phyloP scores from a whole-genome alignment of 345 rosid species.

The Corchorus olitorius region DNA sequence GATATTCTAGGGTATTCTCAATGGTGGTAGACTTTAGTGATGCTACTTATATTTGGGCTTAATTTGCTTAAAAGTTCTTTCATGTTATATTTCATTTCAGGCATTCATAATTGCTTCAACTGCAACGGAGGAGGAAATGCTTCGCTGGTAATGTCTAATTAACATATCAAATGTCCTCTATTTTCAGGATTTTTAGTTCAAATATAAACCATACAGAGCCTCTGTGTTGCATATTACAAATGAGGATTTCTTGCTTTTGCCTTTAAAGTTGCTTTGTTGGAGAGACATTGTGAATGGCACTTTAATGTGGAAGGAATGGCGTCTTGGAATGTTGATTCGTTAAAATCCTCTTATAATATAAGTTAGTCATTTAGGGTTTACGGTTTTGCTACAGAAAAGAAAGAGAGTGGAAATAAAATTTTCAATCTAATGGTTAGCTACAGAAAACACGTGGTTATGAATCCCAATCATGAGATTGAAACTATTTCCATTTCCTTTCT shows the following conservation, averaged over 20 bases:
- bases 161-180: constrained; percentile 1
- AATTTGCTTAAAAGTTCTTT: constrained; percentile 25
- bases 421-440: too few relatives aligned
- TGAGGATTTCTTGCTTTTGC: background rate
- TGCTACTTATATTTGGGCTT: background rate
- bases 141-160: constrained; percentile 62
- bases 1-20: background rate
- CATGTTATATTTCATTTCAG: constrained; percentile 45
- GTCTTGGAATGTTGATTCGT: background rate
- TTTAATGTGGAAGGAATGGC: background rate
- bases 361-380: background rate
- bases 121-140: constrained; percentile 92
- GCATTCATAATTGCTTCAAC: constrained; percentile 99
- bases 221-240: background rate
- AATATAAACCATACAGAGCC: constrained; percentile 17
- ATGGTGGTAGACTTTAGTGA: background rate
- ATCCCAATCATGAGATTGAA: too few relatives aligned
- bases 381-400: too few relatives aligned
- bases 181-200: constrained; percentile 5
- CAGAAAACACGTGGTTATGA: too few relatives aligned
- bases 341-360: background rate
- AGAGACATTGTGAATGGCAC: background rate
- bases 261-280: background rate
- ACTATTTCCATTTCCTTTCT: background rate
- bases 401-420: too few relatives aligned